Percentiles rank a stretch among this genome's conserved stretches.
These are phyloP conservation scores for Hypoxylon sp. DNA, from an alignment of 2,329 filamentous ascomycete genomes.

Conservation along the genomic window DNA sequence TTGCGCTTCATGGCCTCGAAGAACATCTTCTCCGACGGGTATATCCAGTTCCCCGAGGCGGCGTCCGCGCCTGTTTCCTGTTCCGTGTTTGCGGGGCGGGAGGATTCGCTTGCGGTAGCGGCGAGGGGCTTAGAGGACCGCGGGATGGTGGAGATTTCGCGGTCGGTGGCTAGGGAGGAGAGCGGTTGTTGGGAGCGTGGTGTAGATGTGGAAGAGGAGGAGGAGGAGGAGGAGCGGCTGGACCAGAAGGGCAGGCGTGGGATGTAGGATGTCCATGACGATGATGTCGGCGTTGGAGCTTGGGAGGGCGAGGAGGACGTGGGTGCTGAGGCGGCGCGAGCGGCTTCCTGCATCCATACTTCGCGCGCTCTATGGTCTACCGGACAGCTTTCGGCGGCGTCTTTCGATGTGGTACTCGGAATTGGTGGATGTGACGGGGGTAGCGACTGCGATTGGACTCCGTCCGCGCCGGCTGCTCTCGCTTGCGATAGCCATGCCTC, in stretches of 20 bases:
- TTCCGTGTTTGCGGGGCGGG: constrained; percentile 76
- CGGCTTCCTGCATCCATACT: constrained; percentile 69
- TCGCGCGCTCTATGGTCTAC: constrained; percentile 79
- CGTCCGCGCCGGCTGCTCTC: constrained; percentile 62
- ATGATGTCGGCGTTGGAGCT: constrained; percentile 56
- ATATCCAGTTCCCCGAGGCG: constrained; percentile 91
- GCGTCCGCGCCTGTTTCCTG: constrained; percentile 80
- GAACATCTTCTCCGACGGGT: constrained; percentile 97
- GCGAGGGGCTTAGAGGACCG: constrained; percentile 62
- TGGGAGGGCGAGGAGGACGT: constrained; percentile 39
- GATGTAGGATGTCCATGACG: constrained; percentile 62
- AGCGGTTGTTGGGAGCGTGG: constrained; percentile 33
- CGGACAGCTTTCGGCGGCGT: constrained; percentile 67
- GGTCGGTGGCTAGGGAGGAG: constrained; percentile 71
- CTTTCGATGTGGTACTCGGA: constrained; percentile 23
- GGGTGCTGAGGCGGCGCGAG: constrained; percentile 21
- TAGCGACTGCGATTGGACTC: constrained; percentile 46
- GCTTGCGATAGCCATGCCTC: constrained; percentile 87
- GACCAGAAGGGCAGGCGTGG: constrained; percentile 61
- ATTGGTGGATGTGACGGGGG: constrained; percentile 51
- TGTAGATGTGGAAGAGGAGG: constrained; percentile 42
- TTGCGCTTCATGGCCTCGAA: constrained; percentile 97
- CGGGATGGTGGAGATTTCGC: constrained; percentile 85
- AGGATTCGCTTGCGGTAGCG: constrained; percentile 36
- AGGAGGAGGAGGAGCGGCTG: constrained; percentile 45